These are phyloP conservation scores for Aspergillus puulaauensis DNA, from an alignment of 2,329 filamentous ascomycete genomes.

Conservation along the genomic window DNA sequence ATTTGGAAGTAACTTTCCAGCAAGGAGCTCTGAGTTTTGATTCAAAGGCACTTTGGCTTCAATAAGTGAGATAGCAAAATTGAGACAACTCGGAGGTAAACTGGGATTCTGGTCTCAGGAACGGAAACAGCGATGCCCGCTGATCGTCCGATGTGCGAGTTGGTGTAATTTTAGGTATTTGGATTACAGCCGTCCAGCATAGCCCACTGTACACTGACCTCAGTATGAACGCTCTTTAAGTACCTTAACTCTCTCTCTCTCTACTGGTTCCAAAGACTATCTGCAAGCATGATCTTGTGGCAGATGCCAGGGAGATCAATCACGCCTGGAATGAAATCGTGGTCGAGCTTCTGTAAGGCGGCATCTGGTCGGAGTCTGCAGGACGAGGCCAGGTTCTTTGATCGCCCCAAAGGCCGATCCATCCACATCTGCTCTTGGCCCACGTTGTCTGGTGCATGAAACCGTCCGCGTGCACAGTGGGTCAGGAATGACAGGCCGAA, in stretches of 20 bases:
- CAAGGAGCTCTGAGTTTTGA: background rate
- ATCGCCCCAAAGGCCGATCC: conserved; percentile 26
- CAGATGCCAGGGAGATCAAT: background rate
- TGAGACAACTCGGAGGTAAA: background rate
- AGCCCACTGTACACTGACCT: background rate
- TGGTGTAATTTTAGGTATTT: conserved; percentile 2
- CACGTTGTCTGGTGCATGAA: conserved; percentile 41
- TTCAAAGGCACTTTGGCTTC: background rate
- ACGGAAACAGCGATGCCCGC: conserved; percentile 13
- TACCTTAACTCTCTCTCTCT: background rate
- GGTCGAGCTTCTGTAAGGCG: background rate
- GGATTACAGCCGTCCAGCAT: background rate
- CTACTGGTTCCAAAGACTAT: too few relatives aligned
- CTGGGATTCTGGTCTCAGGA: conserved; percentile 15
- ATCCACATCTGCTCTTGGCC: conserved; percentile 30
- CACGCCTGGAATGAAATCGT: background rate
- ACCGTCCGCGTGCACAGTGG: conserved; percentile 40
- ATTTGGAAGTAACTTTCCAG: background rate
- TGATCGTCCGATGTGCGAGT: conserved; percentile 23
- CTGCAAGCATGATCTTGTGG: too few relatives aligned
- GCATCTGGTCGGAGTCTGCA: conserved; percentile 19
- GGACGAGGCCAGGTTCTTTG: conserved; percentile 21
- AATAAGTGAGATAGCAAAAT: background rate
- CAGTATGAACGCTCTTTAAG: background rate
- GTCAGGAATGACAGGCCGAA: conserved; percentile 38